Percentiles rank a stretch among this genome's conserved stretches.
These are phyloP conservation scores for Aspergillus uvarum DNA, from an alignment of 2,329 filamentous ascomycete species.

Conservation along the genomic window DNA sequence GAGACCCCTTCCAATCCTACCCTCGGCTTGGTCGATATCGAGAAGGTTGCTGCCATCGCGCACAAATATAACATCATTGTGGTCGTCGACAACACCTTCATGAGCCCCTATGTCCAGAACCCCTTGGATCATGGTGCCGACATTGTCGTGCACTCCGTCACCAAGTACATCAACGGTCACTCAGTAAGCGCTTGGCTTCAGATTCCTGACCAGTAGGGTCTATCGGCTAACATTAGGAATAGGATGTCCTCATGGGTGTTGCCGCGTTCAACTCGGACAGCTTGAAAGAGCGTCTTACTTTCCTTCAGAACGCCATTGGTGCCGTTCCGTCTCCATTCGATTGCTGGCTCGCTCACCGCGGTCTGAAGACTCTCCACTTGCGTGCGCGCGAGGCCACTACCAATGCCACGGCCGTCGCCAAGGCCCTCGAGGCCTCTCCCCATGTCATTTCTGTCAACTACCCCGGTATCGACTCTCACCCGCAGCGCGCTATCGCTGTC, in stretches of 20 bases:
- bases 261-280: constrained; percentile 89
- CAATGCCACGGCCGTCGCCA: constrained; percentile 78
- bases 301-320: constrained; percentile 96
- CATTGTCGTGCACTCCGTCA: constrained; percentile 94
- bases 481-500: constrained; percentile 77
- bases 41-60: constrained; percentile 76
- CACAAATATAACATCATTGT: constrained; percentile 88
- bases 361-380: constrained; percentile 93
- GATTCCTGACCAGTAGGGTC: not conserved
- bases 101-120: constrained; percentile 95
- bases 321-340: constrained; percentile 94
- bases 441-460: constrained; percentile 92
- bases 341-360: constrained; percentile 95
- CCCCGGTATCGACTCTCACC: constrained; percentile 83
- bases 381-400: constrained; percentile 79
- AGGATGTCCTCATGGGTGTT: constrained; percentile 95
- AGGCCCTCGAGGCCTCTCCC: constrained; percentile 73
- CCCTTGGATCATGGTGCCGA: constrained; percentile 93
- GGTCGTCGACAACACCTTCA: constrained; percentile 99
- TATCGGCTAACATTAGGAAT: constrained; percentile 11
- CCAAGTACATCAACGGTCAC: constrained; percentile 99
- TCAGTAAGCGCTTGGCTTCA: constrained; percentile 44
- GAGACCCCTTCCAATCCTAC: constrained; percentile 95
- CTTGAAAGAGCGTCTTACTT: constrained; percentile 73
- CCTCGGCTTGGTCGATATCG: constrained; percentile 86